Conservation (phyloP, 371 early-diverging fungal genomes). For the Apophysomyces variabilis region DNA sequence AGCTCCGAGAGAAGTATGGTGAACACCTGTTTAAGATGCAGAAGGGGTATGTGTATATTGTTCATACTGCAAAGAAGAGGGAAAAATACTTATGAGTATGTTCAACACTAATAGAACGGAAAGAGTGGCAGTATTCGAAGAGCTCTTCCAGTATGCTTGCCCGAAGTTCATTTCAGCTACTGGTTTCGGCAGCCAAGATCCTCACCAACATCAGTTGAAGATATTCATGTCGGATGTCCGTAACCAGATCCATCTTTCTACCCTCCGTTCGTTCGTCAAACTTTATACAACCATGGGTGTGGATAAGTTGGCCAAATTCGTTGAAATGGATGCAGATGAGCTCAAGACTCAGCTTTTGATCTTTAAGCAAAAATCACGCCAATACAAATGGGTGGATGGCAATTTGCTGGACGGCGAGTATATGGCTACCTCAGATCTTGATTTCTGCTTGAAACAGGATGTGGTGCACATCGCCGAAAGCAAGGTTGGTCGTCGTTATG, state of each 20-base stretch:
- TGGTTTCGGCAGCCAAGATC: conserved; percentile 68
- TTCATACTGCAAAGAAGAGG: not conserved
- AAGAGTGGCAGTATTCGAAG: conserved; percentile 77
- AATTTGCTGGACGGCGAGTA: conserved; percentile 79
- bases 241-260: conserved; percentile 81
- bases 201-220: conserved; percentile 75
- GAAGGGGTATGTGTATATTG: conserved; percentile 49
- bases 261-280: conserved; percentile 89
- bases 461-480: conserved; percentile 91
- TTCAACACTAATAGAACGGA: conserved; percentile 52
- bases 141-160: conserved; percentile 87
- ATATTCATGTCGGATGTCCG: conserved; percentile 83
- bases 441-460: conserved; percentile 88
- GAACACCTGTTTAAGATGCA: conserved; percentile 87
- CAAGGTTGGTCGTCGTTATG: conserved; percentile 87
- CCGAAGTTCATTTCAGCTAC: conserved; percentile 91
- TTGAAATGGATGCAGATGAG: conserved; percentile 80
- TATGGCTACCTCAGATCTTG: conserved; percentile 78
- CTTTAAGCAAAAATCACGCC: conserved; percentile 88
- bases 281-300: conserved; percentile 88
- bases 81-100: not conserved
- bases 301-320: conserved; percentile 82
- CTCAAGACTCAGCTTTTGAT: conserved; percentile 80
- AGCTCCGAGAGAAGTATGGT: conserved; percentile 86
- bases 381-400: conserved; percentile 74